phyloP scores from a whole-genome alignment of 169 alveolate species.

The Plasmodium berghei region DNA sequence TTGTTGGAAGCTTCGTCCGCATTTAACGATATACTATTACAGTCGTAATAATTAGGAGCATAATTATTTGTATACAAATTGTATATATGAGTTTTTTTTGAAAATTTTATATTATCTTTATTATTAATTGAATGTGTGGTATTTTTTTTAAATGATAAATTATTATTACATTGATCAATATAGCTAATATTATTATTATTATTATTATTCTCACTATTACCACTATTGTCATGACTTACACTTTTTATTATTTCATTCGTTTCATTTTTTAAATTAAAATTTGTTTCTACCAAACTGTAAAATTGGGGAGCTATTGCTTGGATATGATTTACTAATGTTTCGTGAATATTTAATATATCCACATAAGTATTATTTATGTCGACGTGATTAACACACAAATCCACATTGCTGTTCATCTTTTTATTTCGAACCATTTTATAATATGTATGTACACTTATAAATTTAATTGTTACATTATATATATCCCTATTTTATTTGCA shows the following conservation, averaged over 20 bases:
- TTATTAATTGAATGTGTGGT: too few species aligned
- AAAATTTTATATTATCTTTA: too few species aligned
- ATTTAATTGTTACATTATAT: neutral
- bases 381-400: slow-evolving; percentile 15
- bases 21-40: too few species aligned
- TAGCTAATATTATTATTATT: neutral
- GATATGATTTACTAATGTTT: slow-evolving; percentile 54
- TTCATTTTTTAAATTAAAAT: slow-evolving; percentile 7
- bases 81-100: too few species aligned
- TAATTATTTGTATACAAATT: too few species aligned
- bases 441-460: neutral
- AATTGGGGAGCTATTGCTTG: slow-evolving; percentile 38
- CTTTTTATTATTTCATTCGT: neutral
- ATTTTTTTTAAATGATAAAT: too few species aligned
- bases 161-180: too few species aligned
- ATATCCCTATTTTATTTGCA: too few species aligned
- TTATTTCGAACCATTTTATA: slow-evolving; percentile 26
- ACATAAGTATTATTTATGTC: slow-evolving; percentile 47
- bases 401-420: slow-evolving; percentile 12
- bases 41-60: too few species aligned
- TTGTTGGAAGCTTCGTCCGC: too few species aligned
- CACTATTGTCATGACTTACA: too few species aligned
- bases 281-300: slow-evolving; percentile 23
- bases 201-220: neutral
- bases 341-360: slow-evolving; percentile 58